These are phyloP conservation scores for Syzygium syzygioides DNA, from an alignment of 441 rosid species.

Conservation along the genomic window DNA sequence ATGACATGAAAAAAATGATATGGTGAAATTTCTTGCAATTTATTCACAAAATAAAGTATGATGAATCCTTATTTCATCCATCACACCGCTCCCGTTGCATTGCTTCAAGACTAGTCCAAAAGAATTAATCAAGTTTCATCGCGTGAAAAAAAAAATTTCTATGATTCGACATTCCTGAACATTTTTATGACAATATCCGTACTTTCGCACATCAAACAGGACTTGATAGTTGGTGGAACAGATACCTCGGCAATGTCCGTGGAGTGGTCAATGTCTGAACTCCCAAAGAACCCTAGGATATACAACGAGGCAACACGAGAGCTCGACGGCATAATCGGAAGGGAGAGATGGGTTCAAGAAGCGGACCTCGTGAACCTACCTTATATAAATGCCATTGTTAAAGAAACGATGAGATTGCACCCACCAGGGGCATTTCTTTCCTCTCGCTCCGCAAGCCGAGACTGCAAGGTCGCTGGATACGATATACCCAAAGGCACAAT, in stretches of 20 bases:
- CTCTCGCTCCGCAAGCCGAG: neutral
- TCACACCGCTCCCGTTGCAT: neutral
- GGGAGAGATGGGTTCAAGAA: neutral
- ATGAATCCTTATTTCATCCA: neutral
- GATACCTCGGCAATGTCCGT: neutral
- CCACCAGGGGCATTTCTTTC: neutral
- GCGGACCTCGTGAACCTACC: neutral
- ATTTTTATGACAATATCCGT: neutral
- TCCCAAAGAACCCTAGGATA: neutral
- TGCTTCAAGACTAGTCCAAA: neutral
- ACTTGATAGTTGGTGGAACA: neutral
- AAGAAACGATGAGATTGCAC: conserved; percentile 4
- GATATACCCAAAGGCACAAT: neutral
- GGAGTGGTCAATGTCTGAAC: neutral
- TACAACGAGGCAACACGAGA: neutral
- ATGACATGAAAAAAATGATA: neutral
- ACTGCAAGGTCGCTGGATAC: neutral
- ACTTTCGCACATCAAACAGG: neutral
- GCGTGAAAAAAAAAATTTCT: neutral
- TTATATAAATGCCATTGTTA: neutral
- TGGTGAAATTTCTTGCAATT: neutral
- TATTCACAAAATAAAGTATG: neutral
- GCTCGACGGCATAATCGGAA: neutral
- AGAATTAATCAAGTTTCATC: neutral
- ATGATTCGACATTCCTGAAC: neutral